Evolutionary conservation across 1,139 yeast species (phyloP).

Genomic region (Starmera stellimalicola): DNA sequence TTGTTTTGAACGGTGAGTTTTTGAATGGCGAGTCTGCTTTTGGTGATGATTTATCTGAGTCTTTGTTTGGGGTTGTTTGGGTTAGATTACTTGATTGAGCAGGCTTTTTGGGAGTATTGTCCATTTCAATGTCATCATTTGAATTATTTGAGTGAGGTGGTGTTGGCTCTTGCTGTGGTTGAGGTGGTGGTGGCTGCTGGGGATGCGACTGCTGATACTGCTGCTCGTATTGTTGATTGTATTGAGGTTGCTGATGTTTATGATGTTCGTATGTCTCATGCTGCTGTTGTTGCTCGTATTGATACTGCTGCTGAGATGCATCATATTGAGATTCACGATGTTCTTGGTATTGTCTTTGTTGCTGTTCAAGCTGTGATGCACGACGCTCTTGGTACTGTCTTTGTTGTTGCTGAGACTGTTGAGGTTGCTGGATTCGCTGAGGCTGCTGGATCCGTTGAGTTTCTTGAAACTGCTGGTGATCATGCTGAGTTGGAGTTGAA

Average conservation of each 20-base stretch:
- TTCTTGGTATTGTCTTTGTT: not conserved
- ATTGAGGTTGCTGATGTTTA: not conserved
- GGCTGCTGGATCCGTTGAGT: too few relatives aligned
- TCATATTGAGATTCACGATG: too few relatives aligned
- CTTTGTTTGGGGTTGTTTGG: not conserved
- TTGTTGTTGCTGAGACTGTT: constrained; percentile 2
- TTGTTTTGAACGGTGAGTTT: not conserved
- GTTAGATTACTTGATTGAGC: too few relatives aligned
- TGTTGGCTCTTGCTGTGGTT: too few relatives aligned
- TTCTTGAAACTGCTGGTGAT: too few relatives aligned
- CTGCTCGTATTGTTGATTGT: too few relatives aligned
- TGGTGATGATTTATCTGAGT: constrained; percentile 2
- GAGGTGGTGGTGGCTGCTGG: too few relatives aligned
- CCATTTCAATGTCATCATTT: too few relatives aligned
- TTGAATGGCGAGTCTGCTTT: constrained; percentile 8
- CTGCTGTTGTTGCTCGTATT: not conserved
- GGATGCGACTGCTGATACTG: too few relatives aligned
- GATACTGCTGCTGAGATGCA: not conserved
- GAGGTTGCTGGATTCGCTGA: constrained; percentile 2
- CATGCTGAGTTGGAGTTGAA: too few relatives aligned
- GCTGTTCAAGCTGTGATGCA: not conserved
- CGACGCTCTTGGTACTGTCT: not conserved
- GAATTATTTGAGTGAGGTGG: too few relatives aligned
- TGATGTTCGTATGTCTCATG: not conserved
- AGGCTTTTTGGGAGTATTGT: too few relatives aligned